These are phyloP conservation scores for Dillenia turbinata DNA, from an alignment of 164 flowering plant genomes.

Conservation along the genomic window DNA sequence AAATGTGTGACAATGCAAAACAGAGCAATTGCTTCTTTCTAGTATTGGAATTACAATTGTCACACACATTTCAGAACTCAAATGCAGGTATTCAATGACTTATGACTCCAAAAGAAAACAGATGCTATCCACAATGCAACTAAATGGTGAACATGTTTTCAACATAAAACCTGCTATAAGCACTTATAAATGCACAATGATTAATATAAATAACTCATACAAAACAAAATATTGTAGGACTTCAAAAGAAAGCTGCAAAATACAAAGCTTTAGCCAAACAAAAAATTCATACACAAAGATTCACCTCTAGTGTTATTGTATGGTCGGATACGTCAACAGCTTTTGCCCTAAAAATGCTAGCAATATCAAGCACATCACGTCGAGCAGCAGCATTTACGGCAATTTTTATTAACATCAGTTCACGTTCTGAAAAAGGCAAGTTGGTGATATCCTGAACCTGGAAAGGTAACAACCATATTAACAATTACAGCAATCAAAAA, in stretches of 20 bases:
- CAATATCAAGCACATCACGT: constrained; percentile 91
- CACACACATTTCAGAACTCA: too few relatives aligned
- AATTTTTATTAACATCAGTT: constrained; percentile 88
- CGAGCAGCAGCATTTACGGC: constrained; percentile 87
- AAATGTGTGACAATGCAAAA: too few relatives aligned
- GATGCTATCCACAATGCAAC: too few relatives aligned
- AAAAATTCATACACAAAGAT: background rate
- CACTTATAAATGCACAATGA: too few relatives aligned
- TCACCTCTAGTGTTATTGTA: constrained; percentile 89
- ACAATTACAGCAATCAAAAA: background rate
- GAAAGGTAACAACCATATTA: constrained; percentile 11
- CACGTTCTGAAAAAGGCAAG: constrained; percentile 92
- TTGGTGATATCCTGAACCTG: constrained; percentile 91
- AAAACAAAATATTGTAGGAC: background rate
- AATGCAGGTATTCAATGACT: too few relatives aligned
- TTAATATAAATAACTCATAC: too few relatives aligned
- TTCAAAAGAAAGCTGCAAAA: background rate
- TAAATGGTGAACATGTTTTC: too few relatives aligned
- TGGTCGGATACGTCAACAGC: constrained; percentile 97
- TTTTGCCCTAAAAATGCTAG: constrained; percentile 86
- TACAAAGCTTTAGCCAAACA: background rate
- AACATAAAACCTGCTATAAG: too few relatives aligned
- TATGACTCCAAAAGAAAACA: too few relatives aligned
- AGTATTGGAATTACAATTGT: too few relatives aligned
- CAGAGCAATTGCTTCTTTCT: too few relatives aligned